A percentile compares a stretch with the other conserved stretches of the same genome.
Conservation (phyloP, 148 eudicot species). For the Drosera capensis region DNA sequence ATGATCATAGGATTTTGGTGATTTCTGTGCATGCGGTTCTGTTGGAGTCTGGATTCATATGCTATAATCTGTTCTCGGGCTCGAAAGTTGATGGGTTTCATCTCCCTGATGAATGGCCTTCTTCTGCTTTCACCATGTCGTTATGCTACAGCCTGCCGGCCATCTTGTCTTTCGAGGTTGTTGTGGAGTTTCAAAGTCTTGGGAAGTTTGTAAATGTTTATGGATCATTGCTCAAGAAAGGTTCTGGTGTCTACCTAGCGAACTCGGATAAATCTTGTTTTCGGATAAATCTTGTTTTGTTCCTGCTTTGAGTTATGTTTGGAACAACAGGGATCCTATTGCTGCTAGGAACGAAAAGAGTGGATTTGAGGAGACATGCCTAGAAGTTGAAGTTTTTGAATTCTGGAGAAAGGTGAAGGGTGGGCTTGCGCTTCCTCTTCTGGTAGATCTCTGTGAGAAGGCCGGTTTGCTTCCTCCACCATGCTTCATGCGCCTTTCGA, state of each 20-base stretch:
- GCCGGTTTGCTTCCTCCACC: conserved; percentile 52
- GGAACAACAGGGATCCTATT: conserved; percentile 34
- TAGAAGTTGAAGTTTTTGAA: conserved; percentile 51
- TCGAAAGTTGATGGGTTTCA: conserved; percentile 33
- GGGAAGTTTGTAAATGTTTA: conserved; percentile 46
- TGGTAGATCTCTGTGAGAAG: conserved; percentile 65
- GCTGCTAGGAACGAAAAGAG: conserved; percentile 7
- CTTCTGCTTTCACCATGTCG: conserved; percentile 28
- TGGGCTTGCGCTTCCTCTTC: conserved; percentile 56
- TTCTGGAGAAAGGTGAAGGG: conserved; percentile 81
- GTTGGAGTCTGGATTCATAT: conserved; percentile 69
- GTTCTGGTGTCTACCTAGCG: conserved; percentile 23
- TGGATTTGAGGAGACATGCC: conserved; percentile 9
- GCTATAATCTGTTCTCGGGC: conserved; percentile 27
- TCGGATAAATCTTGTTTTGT: conserved; percentile 36
- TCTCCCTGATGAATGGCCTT: conserved; percentile 46
- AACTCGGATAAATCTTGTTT: conserved; percentile 36
- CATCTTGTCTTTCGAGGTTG: conserved; percentile 15
- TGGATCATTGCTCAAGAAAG: conserved; percentile 38
- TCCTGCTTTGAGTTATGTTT: conserved; percentile 36
- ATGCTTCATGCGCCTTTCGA: conserved; percentile 62
- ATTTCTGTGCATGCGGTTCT: conserved; percentile 79
- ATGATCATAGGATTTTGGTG: conserved; percentile 49
- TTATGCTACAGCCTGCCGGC: conserved; percentile 60
- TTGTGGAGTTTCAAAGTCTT: conserved; percentile 54